These are phyloP conservation scores for Calocybe gangraenosa DNA, from an alignment of 768 basidiomycete genomes.

Conservation along the genomic window DNA sequence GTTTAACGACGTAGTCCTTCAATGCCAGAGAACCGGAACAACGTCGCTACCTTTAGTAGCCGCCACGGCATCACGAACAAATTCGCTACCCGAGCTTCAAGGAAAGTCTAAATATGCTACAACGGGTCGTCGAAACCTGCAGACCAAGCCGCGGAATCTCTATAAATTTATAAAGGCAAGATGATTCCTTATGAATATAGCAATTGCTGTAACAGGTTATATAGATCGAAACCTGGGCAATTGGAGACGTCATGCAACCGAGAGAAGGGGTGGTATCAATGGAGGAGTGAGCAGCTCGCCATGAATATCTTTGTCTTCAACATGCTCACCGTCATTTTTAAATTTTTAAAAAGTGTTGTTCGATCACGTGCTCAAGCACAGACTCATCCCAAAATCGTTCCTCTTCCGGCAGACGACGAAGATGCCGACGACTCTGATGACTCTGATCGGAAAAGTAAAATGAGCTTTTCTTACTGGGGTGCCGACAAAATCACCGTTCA, in stretches of 20 bases:
- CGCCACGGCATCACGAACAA: constrained; percentile 62
- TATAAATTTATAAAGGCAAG: constrained; percentile 89
- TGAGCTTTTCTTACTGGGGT: constrained; percentile 94
- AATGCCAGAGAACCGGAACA: constrained; percentile 87
- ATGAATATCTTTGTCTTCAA: neutral
- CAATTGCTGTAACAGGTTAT: constrained; percentile 6
- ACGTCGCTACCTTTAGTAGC: constrained; percentile 80
- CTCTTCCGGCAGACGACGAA: constrained; percentile 62
- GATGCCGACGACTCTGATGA: constrained; percentile 68
- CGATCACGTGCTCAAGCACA: constrained; percentile 63
- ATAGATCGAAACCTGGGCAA: constrained; percentile 86
- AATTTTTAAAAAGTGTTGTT: constrained; percentile 47
- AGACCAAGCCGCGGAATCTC: constrained; percentile 83
- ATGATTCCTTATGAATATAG: constrained; percentile 1
- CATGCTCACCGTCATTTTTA: constrained; percentile 7
- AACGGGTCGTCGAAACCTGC: constrained; percentile 68
- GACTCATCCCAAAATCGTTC: constrained; percentile 60
- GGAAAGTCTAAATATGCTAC: constrained; percentile 84
- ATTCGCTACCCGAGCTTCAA: constrained; percentile 78
- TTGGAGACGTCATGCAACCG: constrained; percentile 71
- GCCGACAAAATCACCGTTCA: constrained; percentile 88
- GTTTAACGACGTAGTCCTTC: constrained; percentile 93
- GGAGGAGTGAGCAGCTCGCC: constrained; percentile 69
- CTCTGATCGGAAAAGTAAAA: constrained; percentile 86
- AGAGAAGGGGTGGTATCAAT: constrained; percentile 80